Conservation (phyloP, 2,329 filamentous ascomycete genomes). For the Chaetomium strumarium region DNA sequence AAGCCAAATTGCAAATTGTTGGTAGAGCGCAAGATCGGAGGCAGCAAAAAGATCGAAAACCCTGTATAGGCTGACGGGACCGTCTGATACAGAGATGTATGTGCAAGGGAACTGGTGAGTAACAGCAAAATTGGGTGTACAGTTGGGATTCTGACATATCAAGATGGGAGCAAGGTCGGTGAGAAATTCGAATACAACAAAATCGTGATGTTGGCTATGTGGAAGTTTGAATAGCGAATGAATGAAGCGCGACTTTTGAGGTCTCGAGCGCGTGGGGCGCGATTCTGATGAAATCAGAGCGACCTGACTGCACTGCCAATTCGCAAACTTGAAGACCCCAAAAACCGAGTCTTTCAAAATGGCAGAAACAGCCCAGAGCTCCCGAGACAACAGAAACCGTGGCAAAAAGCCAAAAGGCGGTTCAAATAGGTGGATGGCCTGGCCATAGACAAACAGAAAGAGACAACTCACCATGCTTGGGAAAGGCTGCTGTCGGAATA, state of each 20-base stretch:
- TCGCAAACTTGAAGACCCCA: not conserved
- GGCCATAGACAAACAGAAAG: not conserved
- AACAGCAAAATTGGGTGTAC: not conserved
- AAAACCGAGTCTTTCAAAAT: not conserved
- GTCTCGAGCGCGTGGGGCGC: not conserved
- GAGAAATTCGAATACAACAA: not conserved
- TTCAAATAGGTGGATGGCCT: not conserved
- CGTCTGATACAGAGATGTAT: not conserved
- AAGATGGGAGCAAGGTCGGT: not conserved
- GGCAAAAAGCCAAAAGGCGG: not conserved
- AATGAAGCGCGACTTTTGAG: not conserved
- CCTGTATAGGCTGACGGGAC: constrained; percentile 38
- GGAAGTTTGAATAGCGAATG: not conserved
- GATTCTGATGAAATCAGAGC: not conserved
- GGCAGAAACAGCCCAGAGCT: not conserved
- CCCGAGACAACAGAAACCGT: not conserved
- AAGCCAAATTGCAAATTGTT: constrained; percentile 58
- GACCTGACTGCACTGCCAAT: not conserved
- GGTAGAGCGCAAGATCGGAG: constrained; percentile 69
- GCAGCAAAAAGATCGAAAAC: constrained; percentile 78
- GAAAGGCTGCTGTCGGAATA: constrained; percentile 58
- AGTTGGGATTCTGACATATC: not conserved
- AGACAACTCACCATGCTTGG: constrained; percentile 39
- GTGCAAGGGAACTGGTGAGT: not conserved
- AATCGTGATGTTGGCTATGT: constrained; percentile 1